Percentiles rank a stretch among this genome's conserved stretches.
Conservation (phyloP, 306 rosid species). For the Cyclanthera cordifolia region DNA sequence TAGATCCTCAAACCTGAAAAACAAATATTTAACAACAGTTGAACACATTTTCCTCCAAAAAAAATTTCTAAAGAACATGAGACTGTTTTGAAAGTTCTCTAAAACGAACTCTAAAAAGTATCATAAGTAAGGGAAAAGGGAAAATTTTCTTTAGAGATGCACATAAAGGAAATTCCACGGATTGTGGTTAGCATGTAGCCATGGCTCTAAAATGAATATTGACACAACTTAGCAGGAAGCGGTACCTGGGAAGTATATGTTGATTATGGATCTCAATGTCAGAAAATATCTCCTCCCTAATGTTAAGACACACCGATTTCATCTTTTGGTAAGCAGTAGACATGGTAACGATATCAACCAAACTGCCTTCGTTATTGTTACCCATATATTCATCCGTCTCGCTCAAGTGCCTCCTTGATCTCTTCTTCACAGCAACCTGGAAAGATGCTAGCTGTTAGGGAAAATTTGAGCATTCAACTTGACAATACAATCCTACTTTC, state of each 20-base stretch:
- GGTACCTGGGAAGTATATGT: slow-evolving; percentile 91
- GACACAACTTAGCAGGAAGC: background rate
- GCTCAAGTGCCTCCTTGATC: slow-evolving; percentile 68
- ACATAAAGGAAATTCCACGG: background rate
- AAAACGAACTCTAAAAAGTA: no score
- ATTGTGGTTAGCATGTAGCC: background rate
- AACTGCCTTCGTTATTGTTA: slow-evolving; percentile 48
- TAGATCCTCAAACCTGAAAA: slow-evolving; percentile 3
- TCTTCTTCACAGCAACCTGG: slow-evolving; percentile 89
- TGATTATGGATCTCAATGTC: slow-evolving; percentile 88
- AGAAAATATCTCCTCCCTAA: slow-evolving; percentile 60
- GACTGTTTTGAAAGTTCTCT: no score
- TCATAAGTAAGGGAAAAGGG: background rate
- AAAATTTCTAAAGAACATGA: no score
- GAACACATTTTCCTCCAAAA: no score
- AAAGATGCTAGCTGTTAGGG: slow-evolving; percentile 19
- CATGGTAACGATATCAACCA: slow-evolving; percentile 43
- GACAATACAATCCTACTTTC: slow-evolving; percentile 14
- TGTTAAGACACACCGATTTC: slow-evolving; percentile 58
- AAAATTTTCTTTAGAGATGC: background rate
- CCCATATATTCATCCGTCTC: slow-evolving; percentile 89
- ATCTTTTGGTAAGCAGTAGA: slow-evolving; percentile 79
- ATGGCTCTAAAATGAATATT: background rate
- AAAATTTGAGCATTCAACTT: slow-evolving; percentile 8
- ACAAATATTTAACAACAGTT: no score